Evolutionary conservation across 768 basidiomycete genomes (phyloP), one percentile per base, ranked within the genome.

Genomic region (Multifurca ochricompacta): DNA sequence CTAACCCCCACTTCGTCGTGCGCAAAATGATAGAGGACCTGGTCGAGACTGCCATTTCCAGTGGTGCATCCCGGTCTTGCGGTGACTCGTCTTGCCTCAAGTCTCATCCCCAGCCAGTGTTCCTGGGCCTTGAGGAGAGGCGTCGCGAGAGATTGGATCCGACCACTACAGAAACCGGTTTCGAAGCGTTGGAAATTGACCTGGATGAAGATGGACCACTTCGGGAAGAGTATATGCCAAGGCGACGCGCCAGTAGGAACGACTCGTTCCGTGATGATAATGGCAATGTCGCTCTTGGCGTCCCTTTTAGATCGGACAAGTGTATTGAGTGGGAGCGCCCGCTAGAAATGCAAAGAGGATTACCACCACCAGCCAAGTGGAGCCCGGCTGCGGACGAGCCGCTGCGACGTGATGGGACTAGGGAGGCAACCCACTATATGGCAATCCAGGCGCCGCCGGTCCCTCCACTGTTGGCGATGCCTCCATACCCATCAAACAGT

Each of bases 121-220:
- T 90, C 66, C 69, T 88, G 34, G 83, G 85, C 16, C 63, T 88
- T 30, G 86, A 87, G 46, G 81, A 84, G 51, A 76, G 82, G 50
- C 76, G 75, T 56, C 73, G 70, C 57, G 80, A 82, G 54, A 76
- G 73, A 41, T 53, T 73, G 18, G 78, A 79, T 50, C 72, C 73
- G 58, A 70, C 77, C 51, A 64, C 70, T 44, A 68, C 49, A 4
- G 64, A 66, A 9, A 28, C 48, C 0, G 45, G 41, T 14, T 54
- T 60, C 19, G 82, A 84, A 54, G 73, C 76, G 3, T 66, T 80
- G 36, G 87, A 89, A 63, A 86, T 91, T 48, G 82, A 91, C 68
- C 72, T 91, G 39, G 88, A 91, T 60, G 83, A 87, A 66, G 87
- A 89, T 63, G 88, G 88, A 2, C 88, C 88, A 31, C 73, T 91